Percentiles rank a stretch among this genome's conserved stretches.
phyloP scores from a whole-genome alignment of 1,284 basidiomycete species.

The Cerioporus squamosus region DNA sequence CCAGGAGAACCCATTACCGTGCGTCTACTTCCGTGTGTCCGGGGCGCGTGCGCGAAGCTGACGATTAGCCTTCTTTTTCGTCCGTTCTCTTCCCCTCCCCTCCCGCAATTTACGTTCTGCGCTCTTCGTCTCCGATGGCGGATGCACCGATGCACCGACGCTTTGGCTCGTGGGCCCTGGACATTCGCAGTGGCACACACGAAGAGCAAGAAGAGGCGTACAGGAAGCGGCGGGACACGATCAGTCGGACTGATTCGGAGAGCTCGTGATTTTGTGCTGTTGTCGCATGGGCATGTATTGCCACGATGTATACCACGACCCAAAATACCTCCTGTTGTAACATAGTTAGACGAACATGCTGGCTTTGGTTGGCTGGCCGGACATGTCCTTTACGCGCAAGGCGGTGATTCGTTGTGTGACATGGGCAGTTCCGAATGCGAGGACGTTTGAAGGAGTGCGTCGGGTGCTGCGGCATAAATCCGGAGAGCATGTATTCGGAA shows the following conservation, averaged over 20 bases:
- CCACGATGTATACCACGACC: neutral
- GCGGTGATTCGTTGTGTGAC: too few relatives aligned
- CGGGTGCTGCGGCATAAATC: too few relatives aligned
- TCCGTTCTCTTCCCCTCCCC: neutral
- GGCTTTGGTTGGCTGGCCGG: neutral
- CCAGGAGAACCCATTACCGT: constrained; percentile 77
- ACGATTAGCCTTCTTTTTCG: neutral
- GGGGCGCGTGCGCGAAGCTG: constrained; percentile 6
- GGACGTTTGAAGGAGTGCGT: neutral
- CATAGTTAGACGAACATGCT: constrained; percentile 13
- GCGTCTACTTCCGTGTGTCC: constrained; percentile 39
- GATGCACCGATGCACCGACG: neutral
- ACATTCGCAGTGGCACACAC: constrained; percentile 57
- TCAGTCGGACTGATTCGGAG: constrained; percentile 23
- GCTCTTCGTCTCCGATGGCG: neutral
- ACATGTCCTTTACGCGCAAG: neutral
- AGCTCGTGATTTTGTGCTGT: constrained; percentile 4
- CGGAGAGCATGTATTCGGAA: too few relatives aligned
- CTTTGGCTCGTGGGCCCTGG: neutral
- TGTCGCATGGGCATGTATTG: neutral
- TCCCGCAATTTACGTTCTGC: neutral
- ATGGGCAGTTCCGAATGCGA: neutral
- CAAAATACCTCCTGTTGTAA: constrained; percentile 7
- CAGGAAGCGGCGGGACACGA: constrained; percentile 40
- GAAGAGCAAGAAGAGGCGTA: constrained; percentile 64